phyloP scores from a whole-genome alignment of 2,329 filamentous ascomycete genomes.

The Penicillium sp. region DNA sequence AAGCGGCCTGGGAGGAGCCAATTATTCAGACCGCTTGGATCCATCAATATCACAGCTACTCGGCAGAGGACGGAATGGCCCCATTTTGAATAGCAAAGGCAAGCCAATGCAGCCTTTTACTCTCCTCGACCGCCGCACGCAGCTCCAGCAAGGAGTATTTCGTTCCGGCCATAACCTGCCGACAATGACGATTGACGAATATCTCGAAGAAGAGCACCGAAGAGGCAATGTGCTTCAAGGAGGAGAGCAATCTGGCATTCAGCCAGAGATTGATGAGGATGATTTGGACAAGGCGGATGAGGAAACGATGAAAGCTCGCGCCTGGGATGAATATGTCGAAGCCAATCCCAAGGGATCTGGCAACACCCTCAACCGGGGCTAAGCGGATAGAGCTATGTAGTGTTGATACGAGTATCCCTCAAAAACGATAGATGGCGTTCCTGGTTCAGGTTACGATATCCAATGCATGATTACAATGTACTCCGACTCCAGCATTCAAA shows the following conservation, averaged over 20 bases:
- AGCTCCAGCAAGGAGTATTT: slow-evolving; percentile 79
- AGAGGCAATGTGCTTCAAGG: slow-evolving; percentile 81
- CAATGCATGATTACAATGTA: not conserved
- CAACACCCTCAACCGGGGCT: slow-evolving; percentile 51
- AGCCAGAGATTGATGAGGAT: slow-evolving; percentile 80
- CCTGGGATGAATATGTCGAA: slow-evolving; percentile 94
- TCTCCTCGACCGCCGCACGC: slow-evolving; percentile 71
- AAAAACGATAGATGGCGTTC: not conserved
- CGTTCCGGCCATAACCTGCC: slow-evolving; percentile 87
- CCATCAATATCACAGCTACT: slow-evolving; percentile 55
- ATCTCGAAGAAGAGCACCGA: slow-evolving; percentile 83
- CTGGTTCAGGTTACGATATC: not conserved
- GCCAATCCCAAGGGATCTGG: slow-evolving; percentile 70
- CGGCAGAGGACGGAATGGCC: slow-evolving; percentile 55
- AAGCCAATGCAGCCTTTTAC: slow-evolving; percentile 91
- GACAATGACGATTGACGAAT: slow-evolving; percentile 98
- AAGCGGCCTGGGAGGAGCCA: slow-evolving; percentile 51
- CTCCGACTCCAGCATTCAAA: not conserved
- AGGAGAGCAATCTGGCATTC: slow-evolving; percentile 68
- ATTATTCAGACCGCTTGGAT: slow-evolving; percentile 74
- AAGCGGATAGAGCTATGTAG: slow-evolving; percentile 8
- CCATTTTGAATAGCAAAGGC: slow-evolving; percentile 73
- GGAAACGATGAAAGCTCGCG: slow-evolving; percentile 88
- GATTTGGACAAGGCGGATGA: slow-evolving; percentile 81
- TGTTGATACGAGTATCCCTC: not conserved